phyloP scores from a whole-genome alignment of 106 monocot genomes.

The Dendrobium chrysotoxum region DNA sequence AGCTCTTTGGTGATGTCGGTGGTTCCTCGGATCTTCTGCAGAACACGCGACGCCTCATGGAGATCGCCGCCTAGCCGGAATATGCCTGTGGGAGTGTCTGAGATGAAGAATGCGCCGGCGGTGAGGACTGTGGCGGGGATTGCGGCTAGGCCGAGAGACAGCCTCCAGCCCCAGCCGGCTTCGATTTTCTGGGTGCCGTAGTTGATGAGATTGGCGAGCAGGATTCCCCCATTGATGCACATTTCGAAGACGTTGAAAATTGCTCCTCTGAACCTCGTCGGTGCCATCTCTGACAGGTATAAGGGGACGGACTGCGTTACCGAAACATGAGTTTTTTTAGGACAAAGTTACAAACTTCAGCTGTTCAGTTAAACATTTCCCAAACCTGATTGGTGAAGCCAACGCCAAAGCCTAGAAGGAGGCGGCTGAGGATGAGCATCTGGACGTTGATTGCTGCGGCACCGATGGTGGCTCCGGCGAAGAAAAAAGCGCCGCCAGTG shows the following conservation, averaged over 20 bases:
- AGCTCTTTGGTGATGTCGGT: conserved; percentile 8
- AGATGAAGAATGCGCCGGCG: conserved; percentile 28
- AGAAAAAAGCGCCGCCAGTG: conserved; percentile 64
- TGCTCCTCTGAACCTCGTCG: conserved; percentile 18
- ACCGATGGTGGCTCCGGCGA: conserved; percentile 68
- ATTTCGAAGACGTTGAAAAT: conserved; percentile 9
- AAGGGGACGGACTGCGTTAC: conserved; percentile 15
- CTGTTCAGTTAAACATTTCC: no score
- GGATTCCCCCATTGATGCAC: conserved; percentile 23
- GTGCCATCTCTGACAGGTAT: conserved; percentile 30
- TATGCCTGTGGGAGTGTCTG: conserved; percentile 43
- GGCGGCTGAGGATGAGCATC: conserved; percentile 77
- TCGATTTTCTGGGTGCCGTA: conserved; percentile 30
- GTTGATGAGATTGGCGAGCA: conserved; percentile 37
- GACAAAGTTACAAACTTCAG: neutral
- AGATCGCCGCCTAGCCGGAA: conserved; percentile 17
- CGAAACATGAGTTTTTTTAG: neutral
- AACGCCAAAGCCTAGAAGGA: conserved; percentile 84
- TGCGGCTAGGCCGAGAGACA: conserved; percentile 40
- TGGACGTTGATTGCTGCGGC: conserved; percentile 52
- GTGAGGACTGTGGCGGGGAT: conserved; percentile 25
- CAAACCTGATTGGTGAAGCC: conserved; percentile 89
- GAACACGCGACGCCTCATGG: neutral
- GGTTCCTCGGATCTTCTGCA: conserved; percentile 5
- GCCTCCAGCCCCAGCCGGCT: conserved; percentile 34